Evolutionary conservation across 495 filamentous ascomycete species (phyloP), one percentile per base, ranked within the genome.

Genomic region (Penicillium alfredii): DNA sequence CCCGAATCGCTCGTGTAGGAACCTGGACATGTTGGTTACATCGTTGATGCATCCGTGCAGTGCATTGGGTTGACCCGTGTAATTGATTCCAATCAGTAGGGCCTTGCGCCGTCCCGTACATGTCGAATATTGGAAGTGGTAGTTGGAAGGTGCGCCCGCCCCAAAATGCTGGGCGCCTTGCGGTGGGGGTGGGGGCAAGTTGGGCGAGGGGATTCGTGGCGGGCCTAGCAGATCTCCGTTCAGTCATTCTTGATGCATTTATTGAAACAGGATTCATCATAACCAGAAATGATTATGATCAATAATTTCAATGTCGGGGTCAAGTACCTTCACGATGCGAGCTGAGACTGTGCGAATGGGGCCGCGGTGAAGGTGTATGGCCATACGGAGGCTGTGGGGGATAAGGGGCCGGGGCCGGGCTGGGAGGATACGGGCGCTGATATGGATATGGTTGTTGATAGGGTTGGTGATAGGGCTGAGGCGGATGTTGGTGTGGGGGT

Each of bases 21-120:
- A 98, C 29, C 68, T 71, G 12, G 87, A 93, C 88, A 98, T 94
- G 56, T 96, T 96, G 56, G 88, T 82, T 31, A 96, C 93, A 60
- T 98, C 92, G 63, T 97, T 97, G 69, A 97, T 97, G 52, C 92
- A 98, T 23, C 92, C 92, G 38, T 84, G 61, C 12, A 98, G 68
- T 60, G 93, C 78, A 36, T 88, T 92, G 20, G 82, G 76, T 56
- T 97, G 92, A 8, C 83, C 80, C 44, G 93, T 87, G 58, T 98
- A 98, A 68, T 98, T 98, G 68, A 97, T 96, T 13, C 92, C 92
- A 43, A 98, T 94, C 30, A 98, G 67, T 9, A 98, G 73, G 6
- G 92, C 92, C 69, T 92, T 94, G 45, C 88, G 72, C 36, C 83
- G 76, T 23, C 92, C 92, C 1, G 86, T 92, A 54, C 92, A 98